Percentiles rank a stretch among this genome's conserved stretches.
phyloP scores from a whole-genome alignment of 345 rosid genomes.

The Pugionium cornutum region DNA sequence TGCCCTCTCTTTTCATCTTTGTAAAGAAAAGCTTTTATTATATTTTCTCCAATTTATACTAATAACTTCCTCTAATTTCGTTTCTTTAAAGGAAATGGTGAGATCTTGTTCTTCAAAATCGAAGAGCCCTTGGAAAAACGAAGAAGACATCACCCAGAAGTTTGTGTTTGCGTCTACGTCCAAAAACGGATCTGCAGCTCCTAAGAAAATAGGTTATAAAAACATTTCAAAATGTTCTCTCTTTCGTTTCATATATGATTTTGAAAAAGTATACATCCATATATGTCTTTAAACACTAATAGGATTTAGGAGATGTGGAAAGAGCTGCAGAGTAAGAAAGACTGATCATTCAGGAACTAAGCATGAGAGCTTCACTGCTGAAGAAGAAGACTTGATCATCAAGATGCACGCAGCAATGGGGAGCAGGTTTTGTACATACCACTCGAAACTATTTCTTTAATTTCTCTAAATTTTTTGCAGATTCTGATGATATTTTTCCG shows the following conservation, averaged over 20 bases:
- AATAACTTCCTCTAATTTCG: neutral
- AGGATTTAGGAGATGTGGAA: constrained; percentile 77
- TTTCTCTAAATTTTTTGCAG: neutral
- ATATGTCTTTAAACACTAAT: constrained; percentile 2
- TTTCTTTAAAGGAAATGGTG: constrained; percentile 31
- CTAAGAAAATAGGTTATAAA: constrained; percentile 39
- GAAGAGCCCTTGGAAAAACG: constrained; percentile 31
- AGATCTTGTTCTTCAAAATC: constrained; percentile 40
- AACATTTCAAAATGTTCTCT: neutral
- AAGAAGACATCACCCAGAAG: constrained; percentile 27
- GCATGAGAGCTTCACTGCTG: constrained; percentile 66
- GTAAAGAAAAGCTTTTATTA: constrained; percentile 6
- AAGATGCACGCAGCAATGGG: constrained; percentile 91
- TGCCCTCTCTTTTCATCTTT: constrained; percentile 24
- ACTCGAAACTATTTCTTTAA: neutral
- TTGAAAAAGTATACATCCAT: constrained; percentile 18
- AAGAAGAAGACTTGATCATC: constrained; percentile 85
- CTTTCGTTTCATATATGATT: constrained; percentile 1
- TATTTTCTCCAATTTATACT: neutral
- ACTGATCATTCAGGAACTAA: constrained; percentile 57
- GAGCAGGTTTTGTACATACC: constrained; percentile 56
- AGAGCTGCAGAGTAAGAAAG: constrained; percentile 82
- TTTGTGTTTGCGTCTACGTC: constrained; percentile 29
- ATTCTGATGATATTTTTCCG: constrained; percentile 1
- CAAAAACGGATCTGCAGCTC: constrained; percentile 32